phyloP scores from a whole-genome alignment of 305 asterid genomes.

The Euphrasia arctica region DNA sequence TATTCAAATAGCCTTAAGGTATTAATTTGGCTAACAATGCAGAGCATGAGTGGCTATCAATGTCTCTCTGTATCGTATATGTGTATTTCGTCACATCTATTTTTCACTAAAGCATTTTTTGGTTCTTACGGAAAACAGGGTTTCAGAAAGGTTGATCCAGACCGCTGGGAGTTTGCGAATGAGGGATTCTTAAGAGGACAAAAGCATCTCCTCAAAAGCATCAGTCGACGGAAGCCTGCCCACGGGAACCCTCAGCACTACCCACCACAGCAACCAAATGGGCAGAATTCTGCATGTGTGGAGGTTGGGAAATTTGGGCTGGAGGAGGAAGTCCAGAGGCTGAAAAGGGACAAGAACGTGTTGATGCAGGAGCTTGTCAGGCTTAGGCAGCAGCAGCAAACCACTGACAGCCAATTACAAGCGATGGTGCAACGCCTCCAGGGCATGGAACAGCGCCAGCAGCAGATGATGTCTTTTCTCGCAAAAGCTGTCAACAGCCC shows the following conservation, averaged over 20 bases:
- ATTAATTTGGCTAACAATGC: background rate
- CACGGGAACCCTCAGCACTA: slow-evolving; percentile 71
- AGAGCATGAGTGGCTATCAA: background rate
- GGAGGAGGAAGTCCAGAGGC: slow-evolving; percentile 88
- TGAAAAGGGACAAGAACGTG: slow-evolving; percentile 89
- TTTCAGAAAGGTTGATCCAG: slow-evolving; percentile 92
- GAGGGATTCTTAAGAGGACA: slow-evolving; percentile 94
- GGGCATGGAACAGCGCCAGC: slow-evolving; percentile 95
- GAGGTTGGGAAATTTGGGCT: slow-evolving; percentile 95
- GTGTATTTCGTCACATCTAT: background rate
- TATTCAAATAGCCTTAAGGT: background rate
- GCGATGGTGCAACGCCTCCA: slow-evolving; percentile 77
- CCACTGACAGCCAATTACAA: slow-evolving; percentile 72
- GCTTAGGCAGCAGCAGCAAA: slow-evolving; percentile 85
- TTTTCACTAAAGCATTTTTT: slow-evolving; percentile 2
- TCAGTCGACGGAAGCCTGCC: slow-evolving; percentile 72
- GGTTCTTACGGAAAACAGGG: slow-evolving; percentile 46
- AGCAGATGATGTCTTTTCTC: slow-evolving; percentile 94
- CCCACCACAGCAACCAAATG: slow-evolving; percentile 37
- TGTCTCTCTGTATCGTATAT: background rate
- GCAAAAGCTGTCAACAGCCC: slow-evolving; percentile 94
- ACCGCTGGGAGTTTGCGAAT: slow-evolving; percentile 91
- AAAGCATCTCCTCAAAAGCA: slow-evolving; percentile 72
- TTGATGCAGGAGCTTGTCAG: slow-evolving; percentile 90
- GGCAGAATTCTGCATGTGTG: slow-evolving; percentile 64